Percentiles rank a stretch among this genome's conserved stretches.
Evolutionary conservation across 2,329 filamentous ascomycete genomes (phyloP).

Genomic region (Fusarium gaditjirri): DNA sequence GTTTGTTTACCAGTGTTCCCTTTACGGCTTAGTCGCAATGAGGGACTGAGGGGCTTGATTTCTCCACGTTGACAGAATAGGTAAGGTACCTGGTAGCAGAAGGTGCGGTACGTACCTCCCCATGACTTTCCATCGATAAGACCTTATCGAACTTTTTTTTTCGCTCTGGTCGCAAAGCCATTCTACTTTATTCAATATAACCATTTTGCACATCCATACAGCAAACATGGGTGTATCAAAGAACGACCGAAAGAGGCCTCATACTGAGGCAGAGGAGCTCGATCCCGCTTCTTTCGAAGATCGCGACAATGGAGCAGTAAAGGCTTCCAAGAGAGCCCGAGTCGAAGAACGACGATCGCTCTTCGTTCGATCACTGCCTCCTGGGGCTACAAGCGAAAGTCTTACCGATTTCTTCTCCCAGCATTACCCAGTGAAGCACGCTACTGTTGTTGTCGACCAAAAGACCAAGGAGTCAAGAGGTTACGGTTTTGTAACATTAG

Average conservation of each 20-base stretch:
- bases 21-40: slow-evolving; percentile 42
- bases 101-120: not conserved
- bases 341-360: slow-evolving; percentile 76
- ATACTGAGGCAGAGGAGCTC: slow-evolving; percentile 48
- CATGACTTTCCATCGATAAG: slow-evolving; percentile 11
- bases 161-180: slow-evolving; percentile 24
- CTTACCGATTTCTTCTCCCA: slow-evolving; percentile 93
- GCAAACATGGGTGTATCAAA: slow-evolving; percentile 46
- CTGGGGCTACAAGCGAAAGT: slow-evolving; percentile 80
- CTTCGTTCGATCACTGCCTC: slow-evolving; percentile 89
- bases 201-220: not conserved
- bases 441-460: slow-evolving; percentile 88
- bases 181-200: slow-evolving; percentile 2
- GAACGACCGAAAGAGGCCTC: slow-evolving; percentile 51
- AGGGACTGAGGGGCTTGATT: slow-evolving; percentile 12
- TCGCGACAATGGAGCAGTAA: slow-evolving; percentile 47
- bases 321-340: slow-evolving; percentile 64
- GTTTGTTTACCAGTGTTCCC: slow-evolving; percentile 47
- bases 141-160: slow-evolving; percentile 27
- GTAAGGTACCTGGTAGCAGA: not conserved
- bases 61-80: not conserved
- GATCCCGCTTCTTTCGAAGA: slow-evolving; percentile 46
- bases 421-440: slow-evolving; percentile 94
- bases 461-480: slow-evolving; percentile 88
- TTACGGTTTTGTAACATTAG: slow-evolving; percentile 97